Evolutionary conservation across 2,329 filamentous ascomycete genomes (phyloP), one percentile per base, ranked within the genome.

Genomic region (Aureobasidium pullulans): DNA sequence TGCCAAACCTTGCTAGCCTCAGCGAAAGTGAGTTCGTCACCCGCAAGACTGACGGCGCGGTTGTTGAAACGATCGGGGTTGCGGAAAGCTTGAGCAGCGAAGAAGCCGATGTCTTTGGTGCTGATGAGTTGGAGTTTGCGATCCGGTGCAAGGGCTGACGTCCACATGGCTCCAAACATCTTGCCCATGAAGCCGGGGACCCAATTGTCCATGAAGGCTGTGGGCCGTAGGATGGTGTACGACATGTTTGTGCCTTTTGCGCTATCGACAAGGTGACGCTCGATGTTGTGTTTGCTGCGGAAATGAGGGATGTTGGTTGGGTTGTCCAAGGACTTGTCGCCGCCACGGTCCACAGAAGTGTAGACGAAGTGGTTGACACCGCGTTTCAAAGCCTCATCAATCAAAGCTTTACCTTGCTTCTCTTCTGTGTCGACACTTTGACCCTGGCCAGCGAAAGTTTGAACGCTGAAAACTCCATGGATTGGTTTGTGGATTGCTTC

Each of bases 161-260:
- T 69, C 67, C 77, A 75, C 13, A 75, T 71, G 0, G 79, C 74
- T 0, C 76, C 66, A 65, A 82, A 81, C 2, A 77, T 71, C 60
- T 77, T 78, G 4, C 78, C 78, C 8, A 74, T 63, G 63, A 81
- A 77, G 10, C 73, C 74, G 0, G 76, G 73, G 2, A 66, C 69
- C 4, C 82, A 65, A 70, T 86, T 84, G 53, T 87, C 84, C 74
- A 85, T 82, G 71, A 87, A 87, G 1, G 80, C 81, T 0, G 81
- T 79, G 0, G 84, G 84, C 3, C 84, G 78, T 2, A 87, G 72
- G 40, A 87, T 80, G 0, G 82, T 85, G 79, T 81, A 87, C 6
- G 71, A 71, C 82, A 85, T 84, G 0, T 66, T 69, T 1, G 73
- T 74, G 1, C 73, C 72, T 16, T 71, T 72, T 4, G 72, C 63